phyloP scores from a whole-genome alignment of 1,284 basidiomycete genomes.

The Apiotrichum laibachii region DNA sequence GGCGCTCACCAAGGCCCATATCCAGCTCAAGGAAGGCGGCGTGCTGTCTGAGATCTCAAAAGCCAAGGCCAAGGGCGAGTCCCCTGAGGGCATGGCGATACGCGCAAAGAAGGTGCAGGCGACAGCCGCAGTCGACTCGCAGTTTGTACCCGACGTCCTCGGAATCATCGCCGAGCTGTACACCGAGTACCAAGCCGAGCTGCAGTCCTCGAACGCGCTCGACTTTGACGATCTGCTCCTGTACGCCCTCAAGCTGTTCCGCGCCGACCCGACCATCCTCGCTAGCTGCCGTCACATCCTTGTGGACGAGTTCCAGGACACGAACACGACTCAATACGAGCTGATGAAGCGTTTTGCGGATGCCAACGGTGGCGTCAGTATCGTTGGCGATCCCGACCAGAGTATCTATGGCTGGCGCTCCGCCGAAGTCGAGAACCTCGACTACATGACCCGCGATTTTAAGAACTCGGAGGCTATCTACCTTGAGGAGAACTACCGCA shows the following conservation, averaged over 20 bases:
- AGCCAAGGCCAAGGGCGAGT: conserved; percentile 71
- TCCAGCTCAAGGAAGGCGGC: conserved; percentile 62
- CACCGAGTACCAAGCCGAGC: conserved; percentile 64
- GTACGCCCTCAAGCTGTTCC: conserved; percentile 72
- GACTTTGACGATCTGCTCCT: conserved; percentile 89
- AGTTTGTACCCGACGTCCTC: not conserved
- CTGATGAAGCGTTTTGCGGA: conserved; percentile 73
- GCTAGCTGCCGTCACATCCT: conserved; percentile 71
- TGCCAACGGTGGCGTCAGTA: conserved; percentile 62
- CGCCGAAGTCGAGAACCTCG: conserved; percentile 75
- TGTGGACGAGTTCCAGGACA: conserved; percentile 90
- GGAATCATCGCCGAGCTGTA: conserved; percentile 57
- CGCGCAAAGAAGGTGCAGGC: conserved; percentile 35
- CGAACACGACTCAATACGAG: conserved; percentile 79
- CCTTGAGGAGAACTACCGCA: conserved; percentile 85
- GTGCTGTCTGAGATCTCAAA: conserved; percentile 70
- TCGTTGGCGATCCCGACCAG: conserved; percentile 92
- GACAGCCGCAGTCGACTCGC: conserved; percentile 2
- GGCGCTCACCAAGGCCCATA: conserved; percentile 54
- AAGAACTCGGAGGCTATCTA: conserved; percentile 64
- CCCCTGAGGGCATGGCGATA: conserved; percentile 56
- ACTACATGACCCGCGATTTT: conserved; percentile 73
- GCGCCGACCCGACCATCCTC: conserved; percentile 58
- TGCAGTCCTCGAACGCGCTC: conserved; percentile 66
- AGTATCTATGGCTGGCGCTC: conserved; percentile 90